Evolutionary conservation across 1,284 basidiomycete genomes (phyloP).

Genomic region (Cryptococcus depauperatus): DNA sequence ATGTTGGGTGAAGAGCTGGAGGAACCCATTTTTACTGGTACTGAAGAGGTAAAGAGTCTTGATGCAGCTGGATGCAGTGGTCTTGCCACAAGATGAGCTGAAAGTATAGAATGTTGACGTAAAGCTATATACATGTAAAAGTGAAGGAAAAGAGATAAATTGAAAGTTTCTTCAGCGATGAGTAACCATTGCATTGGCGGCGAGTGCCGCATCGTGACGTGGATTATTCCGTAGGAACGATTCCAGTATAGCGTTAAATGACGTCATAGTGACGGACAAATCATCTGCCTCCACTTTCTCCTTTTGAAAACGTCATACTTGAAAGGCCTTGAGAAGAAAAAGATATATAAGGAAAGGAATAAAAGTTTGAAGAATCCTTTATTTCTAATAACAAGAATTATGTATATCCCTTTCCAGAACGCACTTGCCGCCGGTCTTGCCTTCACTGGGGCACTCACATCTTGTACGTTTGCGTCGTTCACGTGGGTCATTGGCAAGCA

Average conservation of each 20-base stretch:
- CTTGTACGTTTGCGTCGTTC: slow-evolving; percentile 6
- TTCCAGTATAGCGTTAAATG: too few species aligned
- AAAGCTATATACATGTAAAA: slow-evolving; percentile 15
- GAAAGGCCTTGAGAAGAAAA: too few species aligned
- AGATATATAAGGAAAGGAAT: too few species aligned
- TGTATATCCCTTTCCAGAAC: slow-evolving; percentile 39
- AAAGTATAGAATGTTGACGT: slow-evolving; percentile 21
- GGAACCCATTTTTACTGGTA: slow-evolving; percentile 40
- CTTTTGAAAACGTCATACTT: too few species aligned
- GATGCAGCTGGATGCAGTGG: neutral
- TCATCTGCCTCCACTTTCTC: too few species aligned
- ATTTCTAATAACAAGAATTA: too few species aligned
- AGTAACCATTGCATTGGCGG: too few species aligned
- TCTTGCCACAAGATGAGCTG: slow-evolving; percentile 13
- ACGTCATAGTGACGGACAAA: too few species aligned
- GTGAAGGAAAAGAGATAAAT: slow-evolving; percentile 15
- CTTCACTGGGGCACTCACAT: slow-evolving; percentile 24
- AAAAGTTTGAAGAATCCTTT: too few species aligned
- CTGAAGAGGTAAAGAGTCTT: slow-evolving; percentile 3
- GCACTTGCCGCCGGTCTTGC: slow-evolving; percentile 33
- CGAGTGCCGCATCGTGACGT: too few species aligned
- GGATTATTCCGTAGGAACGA: too few species aligned
- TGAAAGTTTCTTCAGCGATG: too few species aligned
- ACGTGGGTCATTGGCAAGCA: neutral
- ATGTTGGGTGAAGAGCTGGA: slow-evolving; percentile 34